Conservation (phyloP, 805 yeast species). For the Candida krabiensis region DNA sequence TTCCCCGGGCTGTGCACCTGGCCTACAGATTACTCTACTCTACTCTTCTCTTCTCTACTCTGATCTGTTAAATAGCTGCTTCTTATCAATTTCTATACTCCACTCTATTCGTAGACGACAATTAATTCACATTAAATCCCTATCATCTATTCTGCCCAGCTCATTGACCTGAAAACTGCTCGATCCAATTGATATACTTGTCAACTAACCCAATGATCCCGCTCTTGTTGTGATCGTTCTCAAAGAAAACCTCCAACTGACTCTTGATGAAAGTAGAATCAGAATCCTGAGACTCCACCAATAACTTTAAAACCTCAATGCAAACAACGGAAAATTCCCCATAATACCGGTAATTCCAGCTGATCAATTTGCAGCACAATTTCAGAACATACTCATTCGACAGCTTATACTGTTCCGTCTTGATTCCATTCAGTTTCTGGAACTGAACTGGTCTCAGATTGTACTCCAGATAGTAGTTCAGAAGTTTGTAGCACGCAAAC, state of each 20-base stretch:
- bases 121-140: too few relatives aligned
- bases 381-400: slow-evolving; percentile 40
- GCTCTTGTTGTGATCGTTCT: slow-evolving; percentile 13
- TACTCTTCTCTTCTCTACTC: too few relatives aligned
- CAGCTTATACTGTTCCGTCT: slow-evolving; percentile 17
- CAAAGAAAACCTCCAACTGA: slow-evolving; percentile 39
- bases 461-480: slow-evolving; percentile 42
- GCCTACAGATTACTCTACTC: too few relatives aligned
- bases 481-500: slow-evolving; percentile 51
- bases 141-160: too few relatives aligned
- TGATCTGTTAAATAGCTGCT: too few relatives aligned
- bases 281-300: slow-evolving; percentile 34
- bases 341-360: slow-evolving; percentile 69
- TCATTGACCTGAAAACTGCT: too few relatives aligned
- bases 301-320: slow-evolving; percentile 39
- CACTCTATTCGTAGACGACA: too few relatives aligned
- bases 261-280: slow-evolving; percentile 42
- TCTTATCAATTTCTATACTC: too few relatives aligned
- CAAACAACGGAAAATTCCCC: slow-evolving; percentile 50
- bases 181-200: slow-evolving; percentile 30
- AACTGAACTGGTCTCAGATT: slow-evolving; percentile 23
- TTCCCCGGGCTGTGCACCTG: too few relatives aligned
- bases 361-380: slow-evolving; percentile 47
- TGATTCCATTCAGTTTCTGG: slow-evolving; percentile 23
- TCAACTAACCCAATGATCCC: slow-evolving; percentile 27